A percentile compares a stretch with the other conserved stretches of the same genome.
phyloP scores from a whole-genome alignment of 441 rosid species.

The Populus hybrid region DNA sequence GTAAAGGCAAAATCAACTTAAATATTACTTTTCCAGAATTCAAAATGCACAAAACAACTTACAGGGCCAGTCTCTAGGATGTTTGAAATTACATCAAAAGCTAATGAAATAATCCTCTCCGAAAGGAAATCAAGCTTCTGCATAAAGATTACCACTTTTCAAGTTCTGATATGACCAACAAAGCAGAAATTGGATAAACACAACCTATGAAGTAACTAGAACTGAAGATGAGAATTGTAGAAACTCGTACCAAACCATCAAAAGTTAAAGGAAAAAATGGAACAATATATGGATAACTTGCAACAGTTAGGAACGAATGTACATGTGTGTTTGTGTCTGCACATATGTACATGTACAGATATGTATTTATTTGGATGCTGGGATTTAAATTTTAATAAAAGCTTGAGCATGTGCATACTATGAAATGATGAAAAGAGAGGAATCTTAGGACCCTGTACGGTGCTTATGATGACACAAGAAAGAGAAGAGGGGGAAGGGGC shows the following conservation, averaged over 20 bases:
- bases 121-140: slow-evolving; percentile 64
- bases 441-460: not conserved
- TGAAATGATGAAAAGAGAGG: not conserved
- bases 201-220: slow-evolving; percentile 5
- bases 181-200: slow-evolving; percentile 5
- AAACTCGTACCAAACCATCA: slow-evolving; percentile 4
- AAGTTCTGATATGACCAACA: slow-evolving; percentile 16
- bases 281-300: not conserved
- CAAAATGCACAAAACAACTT: slow-evolving; percentile 35
- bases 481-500: not conserved
- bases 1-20: not conserved
- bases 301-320: not conserved
- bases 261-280: not conserved
- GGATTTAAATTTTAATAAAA: not conserved
- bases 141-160: slow-evolving; percentile 26
- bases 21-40: not conserved
- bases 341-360: not conserved
- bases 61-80: slow-evolving; percentile 87
- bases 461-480: not conserved
- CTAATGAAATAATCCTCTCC: slow-evolving; percentile 73
- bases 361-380: not conserved
- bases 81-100: slow-evolving; percentile 74
- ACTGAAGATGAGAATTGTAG: not conserved
- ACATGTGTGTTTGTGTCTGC: not conserved
- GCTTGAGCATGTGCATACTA: not conserved